Base-by-base conservation (phyloP, 1,284 basidiomycete species). In the Ganoderma sp. region DNA sequence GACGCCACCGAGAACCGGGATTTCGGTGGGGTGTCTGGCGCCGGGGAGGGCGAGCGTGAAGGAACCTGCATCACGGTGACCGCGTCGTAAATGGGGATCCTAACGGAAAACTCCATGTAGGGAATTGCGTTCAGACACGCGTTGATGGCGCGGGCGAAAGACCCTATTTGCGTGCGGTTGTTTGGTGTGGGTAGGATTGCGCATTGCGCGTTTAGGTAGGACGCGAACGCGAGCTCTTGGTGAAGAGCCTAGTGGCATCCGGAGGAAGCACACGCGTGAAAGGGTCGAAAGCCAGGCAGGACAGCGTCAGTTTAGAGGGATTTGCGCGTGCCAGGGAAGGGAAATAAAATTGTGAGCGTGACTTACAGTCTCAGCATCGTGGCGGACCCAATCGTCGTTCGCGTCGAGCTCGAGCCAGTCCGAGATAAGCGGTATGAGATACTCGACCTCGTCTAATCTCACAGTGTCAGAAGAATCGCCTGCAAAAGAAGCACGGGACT, bases 361-460 rank as follows among this genome's bases (percentile, higher is more conserved):
- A 84, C 91, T 79, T 79, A 96, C 95, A 67, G 98, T 91, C 81
- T 98, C 98, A 63, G 96, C 93, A 77, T 99, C 98, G 75, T 97
- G 94, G 58, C 98, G 89, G 68, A 99, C 92, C 83, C 97, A 97
- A 77, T 97, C 95, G 79, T 98, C 96, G 1, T 87, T 83, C 14
- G 95, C 91, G 81, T 99, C 98, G 52, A 99, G 85, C 79, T 98
- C 95, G 14, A 99, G 85, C 98, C 98, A 99, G 68, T 95, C 93
- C 17, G 96, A 95, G 10, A 93, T 86, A 75, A 98, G 85, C 3
- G 86, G 92, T 22, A 94, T 87, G 28, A 95, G 83, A 43, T 86
- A 86, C 68, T 94, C 90, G 1, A 93, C 90, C 78, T 99, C 97
- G 78, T 97, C 95, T 95, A 74, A 25, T 28, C 14, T 22, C 61